Evolutionary conservation across 78 protist species (phyloP).

Genomic region (Isochrysis galbana): DNA sequence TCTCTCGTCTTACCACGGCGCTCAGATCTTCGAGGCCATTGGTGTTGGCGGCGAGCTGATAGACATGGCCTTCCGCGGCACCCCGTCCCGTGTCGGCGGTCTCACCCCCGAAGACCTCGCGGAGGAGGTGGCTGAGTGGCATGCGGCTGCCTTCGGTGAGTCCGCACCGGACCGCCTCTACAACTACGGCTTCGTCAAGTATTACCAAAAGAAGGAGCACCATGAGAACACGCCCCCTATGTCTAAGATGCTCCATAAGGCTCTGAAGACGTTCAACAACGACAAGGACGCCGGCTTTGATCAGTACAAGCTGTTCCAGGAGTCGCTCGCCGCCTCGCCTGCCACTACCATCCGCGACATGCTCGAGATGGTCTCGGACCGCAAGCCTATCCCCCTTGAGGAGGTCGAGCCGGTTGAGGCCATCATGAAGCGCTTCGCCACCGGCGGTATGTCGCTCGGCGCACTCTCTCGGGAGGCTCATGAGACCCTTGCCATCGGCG

Average conservation of each 20-base stretch:
- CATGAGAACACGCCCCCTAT: conserved; percentile 36
- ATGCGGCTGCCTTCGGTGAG: conserved; percentile 43
- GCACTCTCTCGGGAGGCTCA: conserved; percentile 76
- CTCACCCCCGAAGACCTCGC: conserved; percentile 51
- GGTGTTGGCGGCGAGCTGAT: conserved; percentile 75
- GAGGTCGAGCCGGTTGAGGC: conserved; percentile 64
- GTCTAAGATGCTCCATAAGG: conserved; percentile 43
- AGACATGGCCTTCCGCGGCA: conserved; percentile 68
- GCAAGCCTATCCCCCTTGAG: conserved; percentile 47
- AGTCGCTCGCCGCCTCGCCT: not conserved
- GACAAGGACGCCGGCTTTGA: not conserved
- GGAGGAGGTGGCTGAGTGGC: conserved; percentile 43
- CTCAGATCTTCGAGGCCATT: conserved; percentile 90
- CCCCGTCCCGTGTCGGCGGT: conserved; percentile 76
- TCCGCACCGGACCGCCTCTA: conserved; percentile 7
- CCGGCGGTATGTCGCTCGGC: conserved; percentile 89
- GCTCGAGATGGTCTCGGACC: conserved; percentile 44
- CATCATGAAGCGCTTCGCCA: conserved; percentile 77
- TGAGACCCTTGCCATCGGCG: conserved; percentile 76
- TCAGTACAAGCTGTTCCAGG: not conserved
- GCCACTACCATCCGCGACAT: conserved; percentile 32
- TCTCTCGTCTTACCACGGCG: conserved; percentile 80
- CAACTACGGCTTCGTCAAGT: conserved; percentile 56
- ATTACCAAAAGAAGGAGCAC: conserved; percentile 33
- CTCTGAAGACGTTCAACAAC: not conserved